Percentiles rank a stretch among this genome's conserved stretches.
Evolutionary conservation across 768 basidiomycete species (phyloP).

Genomic region (Royoungia palumana): DNA sequence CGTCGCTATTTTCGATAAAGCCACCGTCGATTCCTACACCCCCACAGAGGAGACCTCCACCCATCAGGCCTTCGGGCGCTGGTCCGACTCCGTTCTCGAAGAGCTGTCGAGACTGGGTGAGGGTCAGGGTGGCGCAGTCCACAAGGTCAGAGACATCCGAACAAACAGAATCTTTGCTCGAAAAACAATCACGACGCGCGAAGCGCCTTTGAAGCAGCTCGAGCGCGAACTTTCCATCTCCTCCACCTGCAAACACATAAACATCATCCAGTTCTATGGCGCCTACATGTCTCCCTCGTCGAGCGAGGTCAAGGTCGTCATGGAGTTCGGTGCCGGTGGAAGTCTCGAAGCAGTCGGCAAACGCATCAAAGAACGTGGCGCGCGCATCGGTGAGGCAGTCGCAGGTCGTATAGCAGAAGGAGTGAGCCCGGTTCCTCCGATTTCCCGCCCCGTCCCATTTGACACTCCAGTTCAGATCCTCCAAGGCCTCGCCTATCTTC

Average conservation of each 20-base stretch:
- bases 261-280: slow-evolving; percentile 90
- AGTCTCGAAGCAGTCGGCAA: slow-evolving; percentile 88
- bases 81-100: slow-evolving; percentile 72
- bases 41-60: slow-evolving; percentile 36
- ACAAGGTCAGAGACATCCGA: slow-evolving; percentile 85
- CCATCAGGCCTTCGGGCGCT: slow-evolving; percentile 34
- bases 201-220: slow-evolving; percentile 90
- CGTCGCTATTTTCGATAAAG: slow-evolving; percentile 29
- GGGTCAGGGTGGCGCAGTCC: slow-evolving; percentile 94
- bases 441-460: neutral
- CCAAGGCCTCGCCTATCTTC: slow-evolving; percentile 91
- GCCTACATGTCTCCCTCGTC: slow-evolving; percentile 85
- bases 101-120: slow-evolving; percentile 81
- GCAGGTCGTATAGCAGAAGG: slow-evolving; percentile 92
- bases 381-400: slow-evolving; percentile 80
- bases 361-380: slow-evolving; percentile 74
- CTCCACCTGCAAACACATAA: slow-evolving; percentile 75
- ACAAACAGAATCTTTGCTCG: slow-evolving; percentile 83
- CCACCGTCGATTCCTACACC: slow-evolving; percentile 31
- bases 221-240: slow-evolving; percentile 90
- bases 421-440: slow-evolving; percentile 43
- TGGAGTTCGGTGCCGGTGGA: slow-evolving; percentile 87
- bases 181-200: slow-evolving; percentile 89
- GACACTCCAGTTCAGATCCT: slow-evolving; percentile 52
- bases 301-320: slow-evolving; percentile 92